Conservation (phyloP, 345 rosid species). For the Rhizophora apiculata region DNA sequence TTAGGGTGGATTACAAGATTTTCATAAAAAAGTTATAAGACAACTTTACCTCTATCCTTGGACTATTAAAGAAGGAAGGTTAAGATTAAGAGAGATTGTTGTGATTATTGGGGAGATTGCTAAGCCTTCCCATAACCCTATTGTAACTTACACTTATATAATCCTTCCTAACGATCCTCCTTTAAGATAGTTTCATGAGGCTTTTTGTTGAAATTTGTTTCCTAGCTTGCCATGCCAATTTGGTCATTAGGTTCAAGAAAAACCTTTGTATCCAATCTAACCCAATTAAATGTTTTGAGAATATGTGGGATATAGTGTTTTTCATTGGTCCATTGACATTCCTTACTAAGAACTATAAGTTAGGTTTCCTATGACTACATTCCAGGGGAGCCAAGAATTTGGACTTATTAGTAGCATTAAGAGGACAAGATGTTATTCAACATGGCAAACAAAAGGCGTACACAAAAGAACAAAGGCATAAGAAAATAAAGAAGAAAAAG, state of each 20-base stretch:
- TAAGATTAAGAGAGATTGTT: too few species aligned
- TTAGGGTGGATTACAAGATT: too few species aligned
- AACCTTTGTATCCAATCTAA: conserved; percentile 73
- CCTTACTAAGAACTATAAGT: conserved; percentile 64
- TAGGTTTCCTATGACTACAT: conserved; percentile 56
- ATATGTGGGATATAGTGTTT: conserved; percentile 70
- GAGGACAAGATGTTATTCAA: too few species aligned
- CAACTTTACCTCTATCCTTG: too few species aligned
- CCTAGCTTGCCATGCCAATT: conserved; percentile 63
- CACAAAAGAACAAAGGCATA: too few species aligned
- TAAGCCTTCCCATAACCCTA: conserved; percentile 99
- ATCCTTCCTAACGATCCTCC: conserved; percentile 53
- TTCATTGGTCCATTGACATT: conserved; percentile 93
- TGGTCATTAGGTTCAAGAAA: conserved; percentile 68
- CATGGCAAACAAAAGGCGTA: too few species aligned
- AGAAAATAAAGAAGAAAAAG: too few species aligned
- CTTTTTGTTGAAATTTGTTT: conserved; percentile 62
- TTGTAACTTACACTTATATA: conserved; percentile 65
- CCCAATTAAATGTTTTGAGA: conserved; percentile 68
- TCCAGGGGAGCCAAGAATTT: conserved; percentile 93
- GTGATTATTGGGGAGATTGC: too few species aligned
- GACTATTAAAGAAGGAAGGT: too few species aligned
- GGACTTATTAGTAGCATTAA: conserved; percentile 68
- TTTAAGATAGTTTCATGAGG: conserved; percentile 52
- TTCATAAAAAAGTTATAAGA: too few species aligned